Conservation (phyloP, 2,329 filamentous ascomycete species). For the Cadophora gregata region DNA sequence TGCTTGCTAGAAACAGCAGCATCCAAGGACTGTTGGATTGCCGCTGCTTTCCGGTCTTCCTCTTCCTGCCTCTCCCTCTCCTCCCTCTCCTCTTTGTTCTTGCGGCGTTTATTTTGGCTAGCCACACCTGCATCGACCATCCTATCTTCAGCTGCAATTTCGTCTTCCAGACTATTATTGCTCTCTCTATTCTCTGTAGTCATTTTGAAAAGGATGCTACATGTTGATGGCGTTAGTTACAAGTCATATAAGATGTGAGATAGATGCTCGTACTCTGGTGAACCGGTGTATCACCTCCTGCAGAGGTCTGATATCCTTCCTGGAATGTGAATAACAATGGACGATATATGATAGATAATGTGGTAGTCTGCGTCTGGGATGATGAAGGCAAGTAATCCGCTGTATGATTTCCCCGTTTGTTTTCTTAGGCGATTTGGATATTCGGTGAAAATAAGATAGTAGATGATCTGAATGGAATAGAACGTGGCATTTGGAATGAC, state of each 20-base stretch:
- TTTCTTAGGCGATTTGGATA: background rate
- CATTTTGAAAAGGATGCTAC: constrained; percentile 3
- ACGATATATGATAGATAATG: background rate
- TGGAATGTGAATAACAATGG: background rate
- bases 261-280: constrained; percentile 2
- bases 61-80: constrained; percentile 6
- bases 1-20: background rate
- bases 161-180: constrained; percentile 10
- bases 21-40: constrained; percentile 9
- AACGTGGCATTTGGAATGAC: background rate
- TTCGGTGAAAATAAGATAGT: no score
- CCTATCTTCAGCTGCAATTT: constrained; percentile 10
- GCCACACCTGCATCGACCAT: background rate
- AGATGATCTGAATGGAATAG: background rate
- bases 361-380: background rate
- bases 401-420: background rate
- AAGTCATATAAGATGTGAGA: background rate
- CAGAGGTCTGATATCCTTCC: background rate
- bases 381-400: background rate
- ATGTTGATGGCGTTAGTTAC: background rate
- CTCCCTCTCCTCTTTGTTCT: background rate
- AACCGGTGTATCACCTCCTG: background rate
- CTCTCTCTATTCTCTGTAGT: background rate
- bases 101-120: constrained; percentile 9
- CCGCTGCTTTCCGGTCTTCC: constrained; percentile 6